A percentile compares a stretch with the other conserved stretches of the same genome.
Conservation (phyloP, 2,329 filamentous ascomycete genomes). For the Fonsecaea nubica region DNA sequence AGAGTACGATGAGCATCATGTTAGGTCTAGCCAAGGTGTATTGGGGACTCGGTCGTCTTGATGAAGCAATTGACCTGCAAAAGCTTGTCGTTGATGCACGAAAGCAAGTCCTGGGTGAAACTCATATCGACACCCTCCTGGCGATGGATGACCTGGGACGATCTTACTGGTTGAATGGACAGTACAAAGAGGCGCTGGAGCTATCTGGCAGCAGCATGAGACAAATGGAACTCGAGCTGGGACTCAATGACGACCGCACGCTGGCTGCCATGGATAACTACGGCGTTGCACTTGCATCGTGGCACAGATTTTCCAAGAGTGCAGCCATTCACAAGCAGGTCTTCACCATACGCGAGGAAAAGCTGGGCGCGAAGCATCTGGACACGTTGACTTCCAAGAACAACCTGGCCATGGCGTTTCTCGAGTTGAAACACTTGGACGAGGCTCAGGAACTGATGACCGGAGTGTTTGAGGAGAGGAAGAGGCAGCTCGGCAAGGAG, state of each 20-base stretch:
- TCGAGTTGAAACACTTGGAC: slow-evolving; percentile 23
- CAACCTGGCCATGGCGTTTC: slow-evolving; percentile 26
- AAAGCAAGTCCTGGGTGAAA: slow-evolving; percentile 19
- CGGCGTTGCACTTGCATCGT: slow-evolving; percentile 33
- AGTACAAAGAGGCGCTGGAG: slow-evolving; percentile 21
- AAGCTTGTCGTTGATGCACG: slow-evolving; percentile 27
- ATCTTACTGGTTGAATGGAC: slow-evolving; percentile 35
- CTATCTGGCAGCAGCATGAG: slow-evolving; percentile 23
- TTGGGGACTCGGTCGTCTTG: slow-evolving; percentile 31
- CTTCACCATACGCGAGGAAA: slow-evolving; percentile 20
- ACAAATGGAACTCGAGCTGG: slow-evolving; percentile 26
- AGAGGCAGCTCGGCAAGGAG: slow-evolving; percentile 33
- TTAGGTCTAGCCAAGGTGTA: slow-evolving; percentile 27
- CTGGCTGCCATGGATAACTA: slow-evolving; percentile 27
- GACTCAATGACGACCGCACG: slow-evolving; percentile 25
- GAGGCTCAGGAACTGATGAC: slow-evolving; percentile 32
- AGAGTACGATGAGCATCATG: slow-evolving; percentile 28
- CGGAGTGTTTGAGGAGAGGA: slow-evolving; percentile 27
- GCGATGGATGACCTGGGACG: slow-evolving; percentile 32
- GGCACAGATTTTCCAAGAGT: slow-evolving; percentile 32
- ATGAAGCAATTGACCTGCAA: slow-evolving; percentile 32
- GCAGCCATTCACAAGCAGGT: slow-evolving; percentile 26
- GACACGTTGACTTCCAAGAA: slow-evolving; percentile 19
- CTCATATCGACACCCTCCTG: slow-evolving; percentile 27
- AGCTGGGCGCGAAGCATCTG: not conserved